phyloP scores from a whole-genome alignment of 768 basidiomycete genomes.

The Zangia roseola region DNA sequence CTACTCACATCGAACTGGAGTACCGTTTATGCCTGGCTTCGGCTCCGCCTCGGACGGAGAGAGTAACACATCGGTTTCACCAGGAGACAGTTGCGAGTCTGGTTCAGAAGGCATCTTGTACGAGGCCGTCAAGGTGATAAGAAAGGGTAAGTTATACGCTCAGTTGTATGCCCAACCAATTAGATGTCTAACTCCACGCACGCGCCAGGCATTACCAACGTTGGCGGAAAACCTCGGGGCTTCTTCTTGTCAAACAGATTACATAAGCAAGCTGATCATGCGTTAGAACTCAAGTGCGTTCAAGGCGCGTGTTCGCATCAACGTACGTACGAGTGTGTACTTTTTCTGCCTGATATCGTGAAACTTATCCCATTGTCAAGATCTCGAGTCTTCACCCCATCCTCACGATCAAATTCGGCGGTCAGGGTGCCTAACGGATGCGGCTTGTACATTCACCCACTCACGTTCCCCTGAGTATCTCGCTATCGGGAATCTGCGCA shows the following conservation, averaged over 20 bases:
- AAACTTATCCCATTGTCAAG: no score
- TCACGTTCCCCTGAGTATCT: no score
- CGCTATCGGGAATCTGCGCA: no score
- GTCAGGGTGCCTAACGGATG: no score
- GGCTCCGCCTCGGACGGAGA: conserved; percentile 59
- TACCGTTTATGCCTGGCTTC: conserved; percentile 69
- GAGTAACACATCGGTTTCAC: conserved; percentile 57
- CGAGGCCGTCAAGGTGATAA: background rate
- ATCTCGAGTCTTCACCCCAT: no score
- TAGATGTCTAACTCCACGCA: background rate
- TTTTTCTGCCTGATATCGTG: no score
- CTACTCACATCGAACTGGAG: conserved; percentile 77
- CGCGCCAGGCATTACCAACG: conserved; percentile 1
- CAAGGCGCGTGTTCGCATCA: background rate
- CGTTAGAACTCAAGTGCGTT: background rate
- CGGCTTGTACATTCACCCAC: no score
- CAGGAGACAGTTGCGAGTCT: conserved; percentile 39
- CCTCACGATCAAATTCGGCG: no score
- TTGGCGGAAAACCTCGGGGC: background rate
- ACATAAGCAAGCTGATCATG: background rate
- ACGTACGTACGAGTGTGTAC: no score
- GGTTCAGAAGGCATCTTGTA: conserved; percentile 19
- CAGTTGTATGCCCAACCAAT: conserved; percentile 5
- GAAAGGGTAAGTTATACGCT: background rate
- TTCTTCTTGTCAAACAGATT: background rate